Evolutionary conservation across 331 rosid species (phyloP).

Genomic region (Malus hybrid): DNA sequence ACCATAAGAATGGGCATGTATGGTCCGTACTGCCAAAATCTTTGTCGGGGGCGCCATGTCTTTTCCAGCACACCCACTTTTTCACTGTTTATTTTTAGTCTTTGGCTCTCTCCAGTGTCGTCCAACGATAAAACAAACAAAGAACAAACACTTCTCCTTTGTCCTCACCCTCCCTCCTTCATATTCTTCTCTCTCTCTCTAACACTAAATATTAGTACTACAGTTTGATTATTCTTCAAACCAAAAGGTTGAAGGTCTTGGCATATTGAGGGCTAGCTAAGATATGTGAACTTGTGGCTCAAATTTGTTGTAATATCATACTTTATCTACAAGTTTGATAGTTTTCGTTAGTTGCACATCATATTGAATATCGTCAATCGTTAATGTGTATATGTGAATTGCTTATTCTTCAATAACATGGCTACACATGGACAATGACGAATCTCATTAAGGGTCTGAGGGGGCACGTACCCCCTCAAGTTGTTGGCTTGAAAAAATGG

Average conservation of each 20-base stretch:
- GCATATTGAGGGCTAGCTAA: not conserved
- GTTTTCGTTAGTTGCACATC: not conserved
- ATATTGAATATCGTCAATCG: not conserved
- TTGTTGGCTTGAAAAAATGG: too few relatives aligned
- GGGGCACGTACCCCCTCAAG: too few relatives aligned
- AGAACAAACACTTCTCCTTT: constrained; percentile 36
- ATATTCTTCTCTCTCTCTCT: constrained; percentile 38
- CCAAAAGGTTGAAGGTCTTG: not conserved
- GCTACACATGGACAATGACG: too few relatives aligned
- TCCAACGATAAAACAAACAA: constrained; percentile 36
- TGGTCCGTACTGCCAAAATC: constrained; percentile 52
- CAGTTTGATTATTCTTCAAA: not conserved
- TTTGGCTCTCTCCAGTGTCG: constrained; percentile 29
- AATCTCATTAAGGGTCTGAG: too few relatives aligned
- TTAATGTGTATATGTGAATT: too few relatives aligned
- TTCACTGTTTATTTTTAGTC: constrained; percentile 1
- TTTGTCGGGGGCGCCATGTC: constrained; percentile 56
- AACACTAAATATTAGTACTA: not conserved
- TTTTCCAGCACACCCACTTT: constrained; percentile 30
- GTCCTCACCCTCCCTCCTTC: constrained; percentile 40
- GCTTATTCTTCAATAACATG: too few relatives aligned
- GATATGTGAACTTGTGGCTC: constrained; percentile 9
- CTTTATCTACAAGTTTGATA: not conserved
- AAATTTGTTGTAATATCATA: not conserved
- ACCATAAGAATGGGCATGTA: constrained; percentile 21